Percentiles rank a stretch among this genome's conserved stretches.
These are phyloP conservation scores for Stephania yunnanensis DNA, from an alignment of 164 flowering plant genomes.

Conservation along the genomic window DNA sequence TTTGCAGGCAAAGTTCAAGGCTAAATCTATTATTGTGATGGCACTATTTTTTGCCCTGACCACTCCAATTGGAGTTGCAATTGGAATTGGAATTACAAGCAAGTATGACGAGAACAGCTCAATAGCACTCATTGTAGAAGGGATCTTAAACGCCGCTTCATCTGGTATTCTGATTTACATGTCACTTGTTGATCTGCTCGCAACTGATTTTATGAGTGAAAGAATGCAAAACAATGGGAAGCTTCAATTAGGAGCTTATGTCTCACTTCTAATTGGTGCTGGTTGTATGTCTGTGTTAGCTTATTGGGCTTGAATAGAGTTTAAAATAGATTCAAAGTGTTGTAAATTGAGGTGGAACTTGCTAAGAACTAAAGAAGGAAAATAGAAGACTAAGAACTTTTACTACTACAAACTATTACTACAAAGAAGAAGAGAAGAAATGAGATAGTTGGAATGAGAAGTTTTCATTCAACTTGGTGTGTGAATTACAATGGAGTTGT, in stretches of 20 bases:
- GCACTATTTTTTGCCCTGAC: conserved; percentile 28
- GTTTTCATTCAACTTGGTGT: too few relatives aligned
- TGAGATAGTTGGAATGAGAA: too few relatives aligned
- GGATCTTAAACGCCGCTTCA: conserved; percentile 21
- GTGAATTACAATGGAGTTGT: too few relatives aligned
- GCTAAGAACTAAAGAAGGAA: too few relatives aligned
- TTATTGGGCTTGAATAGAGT: conserved; percentile 21
- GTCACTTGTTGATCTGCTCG: conserved; percentile 29
- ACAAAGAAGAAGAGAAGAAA: too few relatives aligned
- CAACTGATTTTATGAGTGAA: conserved; percentile 28
- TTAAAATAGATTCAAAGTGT: too few relatives aligned
- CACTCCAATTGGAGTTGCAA: conserved; percentile 24
- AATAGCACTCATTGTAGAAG: conserved; percentile 19
- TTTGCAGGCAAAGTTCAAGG: conserved; percentile 23
- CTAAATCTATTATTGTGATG: conserved; percentile 9
- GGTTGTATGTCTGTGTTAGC: conserved; percentile 26
- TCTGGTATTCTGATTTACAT: conserved; percentile 30
- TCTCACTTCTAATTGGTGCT: conserved; percentile 24
- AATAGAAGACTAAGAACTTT: too few relatives aligned
- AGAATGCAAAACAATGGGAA: conserved; percentile 21
- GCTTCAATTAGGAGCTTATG: conserved; percentile 18
- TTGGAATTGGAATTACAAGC: conserved; percentile 20
- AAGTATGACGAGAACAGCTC: conserved; percentile 17
- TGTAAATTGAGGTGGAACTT: too few relatives aligned
- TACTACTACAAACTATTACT: too few relatives aligned